Evolutionary conservation across 768 basidiomycete species (phyloP), one percentile per base, ranked within the genome.

Genomic region (Brasilioporus rufonigricans): DNA sequence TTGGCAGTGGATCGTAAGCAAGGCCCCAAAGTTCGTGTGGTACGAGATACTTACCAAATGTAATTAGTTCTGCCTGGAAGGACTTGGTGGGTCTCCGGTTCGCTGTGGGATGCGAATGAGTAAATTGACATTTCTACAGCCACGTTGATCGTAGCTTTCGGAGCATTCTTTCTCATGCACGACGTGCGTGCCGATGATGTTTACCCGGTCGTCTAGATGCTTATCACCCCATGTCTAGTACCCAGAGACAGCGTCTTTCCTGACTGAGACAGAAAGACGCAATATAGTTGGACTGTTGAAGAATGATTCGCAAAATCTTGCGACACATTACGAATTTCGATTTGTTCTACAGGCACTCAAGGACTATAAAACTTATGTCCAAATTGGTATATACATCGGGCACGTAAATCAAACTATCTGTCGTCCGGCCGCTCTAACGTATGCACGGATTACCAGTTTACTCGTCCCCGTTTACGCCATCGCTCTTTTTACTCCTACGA

Each of bases 181-280:
- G 82, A 84, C 64, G 80, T 80, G 50, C 38, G 77, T 39, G 13
- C 13, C 5, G 26, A 36, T n/a, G n/a, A n/a, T 39, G 12, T 52
- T 50, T 44, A 24, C 32, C n/a, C 5, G 0, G 16, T 24, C 36
- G 29, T 59, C 19, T 62, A 44, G 39, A 27, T 45, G 16, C 50
- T 53, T 9, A 62, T 36, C 7, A 7, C 26, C 18, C 24, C 1
- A 18, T 44, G 14, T 23, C 2, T 55, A 81, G 79, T 84, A 80
- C 65, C 82, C 83, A 24, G 77, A 79, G 58, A 85, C 83, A 1
- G 83, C 83, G 12, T 73, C 68, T 23, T 86, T 84, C 70, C 66
- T 85, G 53, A 77, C 74, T 12, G 71, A 74, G 10, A 52, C 59
- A 2, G 83, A 85, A 59, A 75, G 74, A 44, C 59, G 49, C 40